Conservation (phyloP, 768 basidiomycete species). For the Trametes sanguinea region DNA sequence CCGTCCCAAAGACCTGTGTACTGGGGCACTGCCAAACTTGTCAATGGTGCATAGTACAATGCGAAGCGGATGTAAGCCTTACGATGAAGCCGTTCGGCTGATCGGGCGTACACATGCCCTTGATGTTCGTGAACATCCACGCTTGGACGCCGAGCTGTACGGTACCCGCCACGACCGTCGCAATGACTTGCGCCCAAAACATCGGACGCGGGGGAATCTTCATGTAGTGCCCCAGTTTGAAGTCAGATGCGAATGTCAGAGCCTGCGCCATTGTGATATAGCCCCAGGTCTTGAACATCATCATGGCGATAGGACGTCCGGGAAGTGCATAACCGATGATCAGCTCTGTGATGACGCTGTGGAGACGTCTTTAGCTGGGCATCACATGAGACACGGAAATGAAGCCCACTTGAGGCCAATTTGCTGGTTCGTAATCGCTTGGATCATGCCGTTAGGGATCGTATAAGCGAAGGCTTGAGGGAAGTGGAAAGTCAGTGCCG, state of each 20-base stretch:
- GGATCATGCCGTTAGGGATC: conserved; percentile 81
- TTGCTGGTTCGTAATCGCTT: conserved; percentile 81
- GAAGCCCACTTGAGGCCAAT: conserved; percentile 51
- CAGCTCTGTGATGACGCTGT: conserved; percentile 70
- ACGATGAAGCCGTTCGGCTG: conserved; percentile 63
- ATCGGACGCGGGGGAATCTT: conserved; percentile 54
- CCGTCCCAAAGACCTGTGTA: conserved; percentile 60
- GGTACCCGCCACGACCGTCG: conserved; percentile 57
- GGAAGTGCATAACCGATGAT: conserved; percentile 62
- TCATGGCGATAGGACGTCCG: conserved; percentile 74
- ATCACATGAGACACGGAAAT: conserved; percentile 18
- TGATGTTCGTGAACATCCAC: conserved; percentile 68
- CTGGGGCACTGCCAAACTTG: conserved; percentile 48
- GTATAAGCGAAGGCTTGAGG: conserved; percentile 55
- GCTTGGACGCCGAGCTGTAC: conserved; percentile 66
- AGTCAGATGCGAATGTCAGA: conserved; percentile 69
- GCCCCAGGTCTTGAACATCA: conserved; percentile 77
- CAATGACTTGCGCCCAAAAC: conserved; percentile 58
- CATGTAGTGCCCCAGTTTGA: conserved; percentile 79
- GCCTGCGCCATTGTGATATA: conserved; percentile 68
- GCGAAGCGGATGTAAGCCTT: conserved; percentile 1
- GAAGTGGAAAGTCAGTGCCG: neutral
- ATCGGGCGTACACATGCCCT: conserved; percentile 53
- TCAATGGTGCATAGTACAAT: conserved; percentile 2
- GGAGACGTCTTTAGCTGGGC: neutral